phyloP scores from a whole-genome alignment of 345 rosid genomes.

The Populus ilicifolia region DNA sequence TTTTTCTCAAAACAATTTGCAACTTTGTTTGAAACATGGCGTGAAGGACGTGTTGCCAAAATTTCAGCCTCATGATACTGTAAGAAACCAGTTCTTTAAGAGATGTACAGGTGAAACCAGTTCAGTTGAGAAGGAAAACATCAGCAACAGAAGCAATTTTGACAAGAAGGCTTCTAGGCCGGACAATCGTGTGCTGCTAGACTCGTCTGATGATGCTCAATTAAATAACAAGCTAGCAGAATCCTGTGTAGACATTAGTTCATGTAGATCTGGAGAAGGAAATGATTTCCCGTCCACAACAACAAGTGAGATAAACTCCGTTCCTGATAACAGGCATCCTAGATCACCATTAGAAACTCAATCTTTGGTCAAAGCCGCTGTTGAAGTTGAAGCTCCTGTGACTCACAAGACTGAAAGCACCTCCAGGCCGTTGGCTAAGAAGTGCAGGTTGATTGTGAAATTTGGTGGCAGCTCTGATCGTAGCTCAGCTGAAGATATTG shows the following conservation, averaged over 20 bases:
- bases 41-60: conserved; percentile 85
- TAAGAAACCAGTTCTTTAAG: conserved; percentile 36
- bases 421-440: conserved; percentile 41
- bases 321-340: conserved; percentile 37
- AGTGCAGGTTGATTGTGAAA: conserved; percentile 71
- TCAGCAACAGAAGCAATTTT: conserved; percentile 16
- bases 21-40: conserved; percentile 84
- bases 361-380: conserved; percentile 29
- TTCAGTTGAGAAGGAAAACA: conserved; percentile 31
- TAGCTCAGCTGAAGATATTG: conserved; percentile 57
- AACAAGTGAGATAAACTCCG: conserved; percentile 48
- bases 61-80: conserved; percentile 48
- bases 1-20: conserved; percentile 64
- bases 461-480: conserved; percentile 61
- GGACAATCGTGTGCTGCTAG: conserved; percentile 23
- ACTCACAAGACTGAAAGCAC: conserved; percentile 35
- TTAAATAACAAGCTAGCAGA: conserved; percentile 30
- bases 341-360: conserved; percentile 29
- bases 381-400: conserved; percentile 29
- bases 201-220: conserved; percentile 28
- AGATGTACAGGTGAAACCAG: conserved; percentile 35
- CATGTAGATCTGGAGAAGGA: conserved; percentile 42
- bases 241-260: conserved; percentile 34
- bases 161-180: conserved; percentile 28
- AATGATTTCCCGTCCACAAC: conserved; percentile 54